These are phyloP conservation scores for Flaveria floridana DNA, from an alignment of 140 eudicot genomes.

Conservation along the genomic window DNA sequence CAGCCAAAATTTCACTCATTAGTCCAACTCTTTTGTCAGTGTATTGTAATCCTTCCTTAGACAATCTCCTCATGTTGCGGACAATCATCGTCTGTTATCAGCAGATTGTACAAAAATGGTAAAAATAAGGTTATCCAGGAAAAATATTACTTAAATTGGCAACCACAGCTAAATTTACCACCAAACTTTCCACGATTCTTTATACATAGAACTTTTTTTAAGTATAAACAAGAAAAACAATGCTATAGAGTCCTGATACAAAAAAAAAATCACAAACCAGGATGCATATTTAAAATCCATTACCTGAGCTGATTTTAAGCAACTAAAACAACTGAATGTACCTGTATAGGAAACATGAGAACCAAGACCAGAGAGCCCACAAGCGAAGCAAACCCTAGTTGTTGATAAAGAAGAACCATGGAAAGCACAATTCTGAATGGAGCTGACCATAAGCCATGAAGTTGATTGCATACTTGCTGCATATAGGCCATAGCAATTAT, in stretches of 20 bases:
- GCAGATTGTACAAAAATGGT: slow-evolving; percentile 26
- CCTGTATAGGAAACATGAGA: slow-evolving; percentile 90
- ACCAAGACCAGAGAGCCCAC: slow-evolving; percentile 66
- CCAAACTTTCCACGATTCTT: slow-evolving; percentile 9
- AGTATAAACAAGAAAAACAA: slow-evolving; percentile 1
- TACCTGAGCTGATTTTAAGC: slow-evolving; percentile 12
- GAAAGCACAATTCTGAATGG: slow-evolving; percentile 85
- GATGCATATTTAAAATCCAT: neutral
- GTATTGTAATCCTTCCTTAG: slow-evolving; percentile 83
- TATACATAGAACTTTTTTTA: neutral
- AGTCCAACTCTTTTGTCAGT: slow-evolving; percentile 98
- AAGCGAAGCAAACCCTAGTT: slow-evolving; percentile 83
- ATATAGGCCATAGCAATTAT: slow-evolving; percentile 8
- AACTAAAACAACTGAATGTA: slow-evolving; percentile 30
- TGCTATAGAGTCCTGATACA: neutral
- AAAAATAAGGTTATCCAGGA: slow-evolving; percentile 15
- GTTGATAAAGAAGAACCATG: slow-evolving; percentile 81
- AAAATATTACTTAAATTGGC: slow-evolving; percentile 7
- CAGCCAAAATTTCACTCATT: slow-evolving; percentile 87
- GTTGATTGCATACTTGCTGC: slow-evolving; percentile 92
- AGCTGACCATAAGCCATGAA: slow-evolving; percentile 91
- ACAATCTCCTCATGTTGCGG: slow-evolving; percentile 77
- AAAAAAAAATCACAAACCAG: neutral
- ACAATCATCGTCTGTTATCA: slow-evolving; percentile 66
- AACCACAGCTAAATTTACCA: slow-evolving; percentile 1